A percentile compares a stretch with the other conserved stretches of the same genome.
These are phyloP conservation scores for Metschnikowia peoriensis DNA, from an alignment of 805 yeast species.

Conservation along the genomic window DNA sequence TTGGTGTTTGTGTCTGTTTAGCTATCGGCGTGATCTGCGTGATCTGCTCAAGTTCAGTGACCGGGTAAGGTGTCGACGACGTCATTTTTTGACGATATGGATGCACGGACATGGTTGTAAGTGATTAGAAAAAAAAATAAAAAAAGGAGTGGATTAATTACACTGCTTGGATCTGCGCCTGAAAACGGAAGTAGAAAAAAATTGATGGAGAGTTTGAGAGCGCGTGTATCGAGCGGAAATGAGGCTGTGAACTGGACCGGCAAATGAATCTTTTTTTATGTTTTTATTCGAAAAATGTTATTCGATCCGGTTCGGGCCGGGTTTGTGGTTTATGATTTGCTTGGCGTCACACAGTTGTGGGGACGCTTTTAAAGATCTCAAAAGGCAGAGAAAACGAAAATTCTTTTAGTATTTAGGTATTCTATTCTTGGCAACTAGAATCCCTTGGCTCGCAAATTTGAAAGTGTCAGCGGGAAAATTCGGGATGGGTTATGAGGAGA, in stretches of 20 bases:
- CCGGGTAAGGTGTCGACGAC: conserved; percentile 18
- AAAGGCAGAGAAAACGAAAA: too few species aligned
- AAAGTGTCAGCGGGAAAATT: too few species aligned
- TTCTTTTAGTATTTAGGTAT: background rate
- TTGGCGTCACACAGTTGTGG: background rate
- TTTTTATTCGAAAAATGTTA: background rate
- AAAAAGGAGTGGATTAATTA: too few species aligned
- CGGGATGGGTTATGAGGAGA: background rate
- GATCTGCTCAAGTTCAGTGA: conserved; percentile 10
- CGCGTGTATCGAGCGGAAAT: background rate
- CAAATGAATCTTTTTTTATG: background rate
- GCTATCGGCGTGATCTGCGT: background rate
- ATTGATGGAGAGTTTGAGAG: background rate
- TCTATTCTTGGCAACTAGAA: background rate
- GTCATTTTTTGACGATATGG: conserved; percentile 21
- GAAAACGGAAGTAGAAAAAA: background rate
- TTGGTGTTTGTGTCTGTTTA: background rate
- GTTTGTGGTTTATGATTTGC: background rate
- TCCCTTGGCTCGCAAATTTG: background rate
- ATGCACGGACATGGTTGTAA: conserved; percentile 12
- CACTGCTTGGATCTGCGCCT: background rate
- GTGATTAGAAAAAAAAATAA: background rate
- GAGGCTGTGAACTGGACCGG: background rate
- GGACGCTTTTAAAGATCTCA: background rate
- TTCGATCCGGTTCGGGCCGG: background rate